Evolutionary conservation across 148 eudicot genomes (phyloP).

Genomic region (Dianthus caryophyllus): DNA sequence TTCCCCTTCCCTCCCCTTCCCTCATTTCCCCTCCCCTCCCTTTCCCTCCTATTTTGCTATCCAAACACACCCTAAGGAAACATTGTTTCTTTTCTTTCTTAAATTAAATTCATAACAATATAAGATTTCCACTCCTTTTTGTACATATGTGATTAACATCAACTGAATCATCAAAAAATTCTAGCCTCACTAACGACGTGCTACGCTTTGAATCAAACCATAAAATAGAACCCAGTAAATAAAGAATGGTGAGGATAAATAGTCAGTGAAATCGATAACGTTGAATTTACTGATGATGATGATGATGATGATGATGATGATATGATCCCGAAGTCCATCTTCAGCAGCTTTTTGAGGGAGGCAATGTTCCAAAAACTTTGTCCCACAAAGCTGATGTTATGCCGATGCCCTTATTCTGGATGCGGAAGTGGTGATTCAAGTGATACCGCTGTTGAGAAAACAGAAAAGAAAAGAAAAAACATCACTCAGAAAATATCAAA

Average conservation of each 20-base stretch:
- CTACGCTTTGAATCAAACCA: conserved; percentile 15
- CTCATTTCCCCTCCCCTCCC: too few relatives aligned
- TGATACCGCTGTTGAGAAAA: conserved; percentile 62
- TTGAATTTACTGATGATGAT: conserved; percentile 9
- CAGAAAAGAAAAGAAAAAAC: conserved; percentile 1
- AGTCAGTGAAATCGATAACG: conserved; percentile 1
- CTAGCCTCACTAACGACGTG: conserved; percentile 1
- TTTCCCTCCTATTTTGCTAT: too few relatives aligned
- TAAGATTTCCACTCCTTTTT: conserved; percentile 10
- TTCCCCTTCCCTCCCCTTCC: too few relatives aligned
- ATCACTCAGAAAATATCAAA: conserved; percentile 2
- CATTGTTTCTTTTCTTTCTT: not conserved
- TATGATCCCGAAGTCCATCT: conserved; percentile 22
- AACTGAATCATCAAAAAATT: conserved; percentile 23
- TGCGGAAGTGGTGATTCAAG: conserved; percentile 89
- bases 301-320: not conserved
- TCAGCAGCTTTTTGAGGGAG: conserved; percentile 47
- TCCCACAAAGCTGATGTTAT: conserved; percentile 92
- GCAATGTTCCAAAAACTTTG: conserved; percentile 80
- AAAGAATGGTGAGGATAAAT: conserved; percentile 16
- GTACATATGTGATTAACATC: conserved; percentile 28
- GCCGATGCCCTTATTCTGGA: conserved; percentile 83
- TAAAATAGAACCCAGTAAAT: not conserved
- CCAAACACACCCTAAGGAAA: too few relatives aligned
- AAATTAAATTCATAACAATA: conserved; percentile 9